Base-by-base conservation (phyloP, 108 stramenopile species). In the Cyclotella sp. region DNA sequence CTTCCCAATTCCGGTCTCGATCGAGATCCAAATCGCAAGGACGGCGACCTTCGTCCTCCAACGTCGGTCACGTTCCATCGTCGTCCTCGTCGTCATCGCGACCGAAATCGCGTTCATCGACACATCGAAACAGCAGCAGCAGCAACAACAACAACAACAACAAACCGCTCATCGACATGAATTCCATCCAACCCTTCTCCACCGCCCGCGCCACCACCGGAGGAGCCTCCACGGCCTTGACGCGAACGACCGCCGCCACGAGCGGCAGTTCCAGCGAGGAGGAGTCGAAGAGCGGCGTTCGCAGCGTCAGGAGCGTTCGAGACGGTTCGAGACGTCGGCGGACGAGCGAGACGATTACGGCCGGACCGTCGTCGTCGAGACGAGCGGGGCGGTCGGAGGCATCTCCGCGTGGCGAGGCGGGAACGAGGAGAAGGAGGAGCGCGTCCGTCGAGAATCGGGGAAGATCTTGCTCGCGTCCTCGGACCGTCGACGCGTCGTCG, bases 101-200 rank as follows among this genome's bases (percentile, higher is more conserved):
- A 2, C 34, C 2, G 4, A 34, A 34, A 34, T 34, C 34, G 6
- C 34, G 34, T 34, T 34, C 34, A 2, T 34, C 34, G 2, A 6
- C 34, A 34, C 34, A 34, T 6, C 34, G 6, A 2, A 2, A 34
- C 34, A 34, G 34, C 34, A 34, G 8, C 49, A 51, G 8, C 49
- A 19, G 49, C 49, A 51, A 8, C 19, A 3, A 8, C 49, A 19
- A 19, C 49, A 51, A 51, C 49, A 19, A 16, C 49, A 19, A 16
- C 49, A 16, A 8, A 3, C 19, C 44, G 3, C 22, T 64, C 41
- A 45, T 64, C 24, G 63, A 64, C 21, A 64, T 64, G 63, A 45
- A 41, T 43, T 64, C 63, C 22, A 28, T 64, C 63, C 28, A 64
- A 45, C 63, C 63, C 21, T 64, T 64, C 43, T 64, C 63, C n/a